phyloP scores from a whole-genome alignment of 2,329 filamentous ascomycete species.

The Neonectria neomacrospora region DNA sequence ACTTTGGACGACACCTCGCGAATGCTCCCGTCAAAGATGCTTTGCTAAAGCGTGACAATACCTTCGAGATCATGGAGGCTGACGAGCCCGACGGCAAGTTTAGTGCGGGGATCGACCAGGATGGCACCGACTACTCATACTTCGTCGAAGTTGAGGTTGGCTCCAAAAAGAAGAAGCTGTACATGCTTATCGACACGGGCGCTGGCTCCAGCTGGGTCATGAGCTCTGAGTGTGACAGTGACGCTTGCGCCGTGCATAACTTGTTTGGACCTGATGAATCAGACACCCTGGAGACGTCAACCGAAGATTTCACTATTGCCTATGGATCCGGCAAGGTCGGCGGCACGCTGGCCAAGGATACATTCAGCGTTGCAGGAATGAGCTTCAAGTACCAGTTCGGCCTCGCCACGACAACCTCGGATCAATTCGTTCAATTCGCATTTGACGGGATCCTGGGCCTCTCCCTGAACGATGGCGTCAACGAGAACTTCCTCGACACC shows the following conservation, averaged over 20 bases:
- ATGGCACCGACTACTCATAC: slow-evolving; percentile 74
- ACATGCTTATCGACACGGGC: slow-evolving; percentile 74
- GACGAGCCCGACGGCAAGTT: slow-evolving; percentile 57
- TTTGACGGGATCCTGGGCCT: slow-evolving; percentile 91
- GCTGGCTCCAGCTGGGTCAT: slow-evolving; percentile 87
- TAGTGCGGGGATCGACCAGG: slow-evolving; percentile 68
- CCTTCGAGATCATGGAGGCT: slow-evolving; percentile 60
- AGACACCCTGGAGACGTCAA: slow-evolving; percentile 65
- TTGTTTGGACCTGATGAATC: slow-evolving; percentile 76
- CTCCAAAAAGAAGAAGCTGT: slow-evolving; percentile 63
- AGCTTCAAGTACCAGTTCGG: slow-evolving; percentile 76
- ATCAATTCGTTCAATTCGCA: slow-evolving; percentile 80
- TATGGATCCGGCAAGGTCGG: slow-evolving; percentile 83
- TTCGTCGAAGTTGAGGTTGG: slow-evolving; percentile 69
- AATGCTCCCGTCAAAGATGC: slow-evolving; percentile 16
- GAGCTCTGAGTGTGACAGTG: slow-evolving; percentile 72
- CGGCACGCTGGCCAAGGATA: slow-evolving; percentile 75
- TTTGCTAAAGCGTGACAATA: slow-evolving; percentile 55
- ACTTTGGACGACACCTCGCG: slow-evolving; percentile 41
- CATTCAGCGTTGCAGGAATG: slow-evolving; percentile 72
- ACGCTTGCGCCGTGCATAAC: slow-evolving; percentile 75
- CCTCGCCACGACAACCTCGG: slow-evolving; percentile 75
- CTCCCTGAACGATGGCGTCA: slow-evolving; percentile 68
- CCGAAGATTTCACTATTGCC: slow-evolving; percentile 69
- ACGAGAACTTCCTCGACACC: slow-evolving; percentile 74